Conservation (phyloP, 163 green algal genomes). For the Chlamydomonas reinhardtii region DNA sequence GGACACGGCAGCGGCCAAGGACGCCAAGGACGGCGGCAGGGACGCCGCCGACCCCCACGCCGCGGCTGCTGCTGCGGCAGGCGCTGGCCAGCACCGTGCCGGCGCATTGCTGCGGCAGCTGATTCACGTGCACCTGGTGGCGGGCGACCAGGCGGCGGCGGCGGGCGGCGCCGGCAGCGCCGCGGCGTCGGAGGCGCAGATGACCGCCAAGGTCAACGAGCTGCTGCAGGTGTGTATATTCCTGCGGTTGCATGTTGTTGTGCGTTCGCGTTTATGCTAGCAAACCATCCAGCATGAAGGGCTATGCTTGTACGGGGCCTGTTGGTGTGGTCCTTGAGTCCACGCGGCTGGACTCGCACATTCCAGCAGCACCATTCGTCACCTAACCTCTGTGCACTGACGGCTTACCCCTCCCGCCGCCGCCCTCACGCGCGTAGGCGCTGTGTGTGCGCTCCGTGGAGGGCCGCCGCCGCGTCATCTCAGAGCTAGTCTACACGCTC, state of each 20-base stretch:
- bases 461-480: constrained; percentile 82
- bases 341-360: too few relatives aligned
- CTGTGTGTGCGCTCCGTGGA: constrained; percentile 92
- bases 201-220: constrained; percentile 47
- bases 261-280: too few relatives aligned
- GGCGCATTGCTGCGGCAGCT: constrained; percentile 68
- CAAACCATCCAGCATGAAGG: too few relatives aligned
- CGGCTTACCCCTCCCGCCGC: too few relatives aligned
- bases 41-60: neutral
- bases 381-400: too few relatives aligned
- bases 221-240: constrained; percentile 50
- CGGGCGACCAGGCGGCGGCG: constrained; percentile 9
- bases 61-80: neutral
- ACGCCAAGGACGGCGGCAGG: neutral
- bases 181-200: constrained; percentile 6
- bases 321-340: too few relatives aligned
- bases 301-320: too few relatives aligned
- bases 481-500: constrained; percentile 78
- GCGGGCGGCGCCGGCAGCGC: neutral
- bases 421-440: constrained; percentile 60
- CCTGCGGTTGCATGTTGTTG: too few relatives aligned
- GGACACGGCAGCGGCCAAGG: neutral
- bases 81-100: constrained; percentile 36
- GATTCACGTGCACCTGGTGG: constrained; percentile 72
- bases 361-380: too few relatives aligned